Base-by-base conservation (phyloP, 495 filamentous ascomycete genomes). In the Cladorrhinum samala region DNA sequence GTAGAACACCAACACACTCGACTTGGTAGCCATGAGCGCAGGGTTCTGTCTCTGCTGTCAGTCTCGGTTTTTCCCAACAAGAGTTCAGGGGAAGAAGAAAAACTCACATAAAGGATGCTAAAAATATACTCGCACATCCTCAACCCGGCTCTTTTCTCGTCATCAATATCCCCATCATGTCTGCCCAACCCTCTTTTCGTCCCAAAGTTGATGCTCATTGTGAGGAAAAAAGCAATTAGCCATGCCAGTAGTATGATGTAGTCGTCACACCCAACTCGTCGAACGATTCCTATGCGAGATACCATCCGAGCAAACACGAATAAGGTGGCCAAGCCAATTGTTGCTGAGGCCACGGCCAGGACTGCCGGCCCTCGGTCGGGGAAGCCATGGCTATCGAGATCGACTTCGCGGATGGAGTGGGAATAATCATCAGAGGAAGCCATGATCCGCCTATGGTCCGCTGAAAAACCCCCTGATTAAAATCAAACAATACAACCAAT, bases 1-100 rank as follows among this genome's bases (percentile, higher is more conserved):
- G 71, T 89, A 95, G 66, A 94, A 96, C 53, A 91, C 70, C 46
- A 95, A 78, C 57, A 97, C 89, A n/a, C 88, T 92, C 3, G 89
- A 89, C 70, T 96, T 97, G 45, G 89, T 84, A 1, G 82, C 80
- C 85, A 89, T 89, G 49, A 96, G 77, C 3, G 89, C 86, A 11
- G 92, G 91, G 63, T 96, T 94, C 89, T 95, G 55, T 19, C 37
- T 9, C n/a, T 9, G 24, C 41, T 39, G 68, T 42, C 67, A 46
- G 24, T 6, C 9, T 21, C n/a, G n/a, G n/a, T n/a, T n/a, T 18
- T 18, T 13, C 24, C 50, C 25, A 47, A 23, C 49, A 19, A 14
- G 13, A 3, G 16, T 7, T 17, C 1, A 41, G n/a, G 8, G 1
- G 14, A 17, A n/a, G 3, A 23, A 20, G 27, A 37, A 23, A 40